phyloP scores from a whole-genome alignment of 2,329 filamentous ascomycete genomes.

The Aspergillus calidoustus region DNA sequence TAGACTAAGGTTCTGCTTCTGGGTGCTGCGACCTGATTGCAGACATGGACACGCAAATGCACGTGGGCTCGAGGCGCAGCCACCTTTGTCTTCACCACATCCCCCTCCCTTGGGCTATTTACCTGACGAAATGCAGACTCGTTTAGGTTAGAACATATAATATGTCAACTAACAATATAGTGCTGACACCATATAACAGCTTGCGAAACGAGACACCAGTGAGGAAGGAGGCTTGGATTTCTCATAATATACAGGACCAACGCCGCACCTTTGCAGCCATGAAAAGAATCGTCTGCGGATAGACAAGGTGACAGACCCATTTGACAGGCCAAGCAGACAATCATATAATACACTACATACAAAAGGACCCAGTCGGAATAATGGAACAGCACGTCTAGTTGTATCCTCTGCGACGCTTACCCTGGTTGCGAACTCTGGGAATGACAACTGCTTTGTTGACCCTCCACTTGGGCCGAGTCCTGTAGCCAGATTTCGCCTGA shows the following conservation, averaged over 20 bases:
- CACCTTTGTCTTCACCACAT: not conserved
- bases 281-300: not conserved
- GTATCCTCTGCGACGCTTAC: slow-evolving; percentile 77
- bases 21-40: not conserved
- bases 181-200: not conserved
- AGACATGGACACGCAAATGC: not conserved
- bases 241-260: slow-evolving; percentile 28
- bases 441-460: slow-evolving; percentile 90
- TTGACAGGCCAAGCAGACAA: slow-evolving; percentile 12
- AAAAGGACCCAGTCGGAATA: not conserved
- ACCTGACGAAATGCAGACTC: not conserved
- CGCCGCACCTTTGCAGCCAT: slow-evolving; percentile 17
- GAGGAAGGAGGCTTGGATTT: slow-evolving; percentile 6
- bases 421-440: slow-evolving; percentile 83
- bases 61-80: not conserved
- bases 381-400: slow-evolving; percentile 39
- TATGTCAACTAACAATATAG: not conserved
- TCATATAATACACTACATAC: slow-evolving; percentile 27
- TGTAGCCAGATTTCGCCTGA: slow-evolving; percentile 69
- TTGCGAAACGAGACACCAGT: not conserved
- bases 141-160: not conserved
- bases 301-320: slow-evolving; percentile 13
- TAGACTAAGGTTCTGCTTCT: not conserved
- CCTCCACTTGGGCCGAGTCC: slow-evolving; percentile 87
- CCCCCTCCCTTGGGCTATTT: not conserved